These are phyloP conservation scores for Sinapis alba DNA, from an alignment of 441 rosid species.

Conservation along the genomic window DNA sequence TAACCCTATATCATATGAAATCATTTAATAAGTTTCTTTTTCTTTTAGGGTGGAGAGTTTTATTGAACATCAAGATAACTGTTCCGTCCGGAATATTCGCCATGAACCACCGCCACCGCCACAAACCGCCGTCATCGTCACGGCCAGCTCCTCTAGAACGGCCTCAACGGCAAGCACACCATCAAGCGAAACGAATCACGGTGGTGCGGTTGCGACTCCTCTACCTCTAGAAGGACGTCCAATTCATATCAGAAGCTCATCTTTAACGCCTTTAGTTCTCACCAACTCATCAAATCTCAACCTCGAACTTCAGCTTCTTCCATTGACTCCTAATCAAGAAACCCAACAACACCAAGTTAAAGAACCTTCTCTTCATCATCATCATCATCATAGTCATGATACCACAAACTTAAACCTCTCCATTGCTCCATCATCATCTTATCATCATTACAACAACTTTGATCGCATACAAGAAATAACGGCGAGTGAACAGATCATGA, in stretches of 20 bases:
- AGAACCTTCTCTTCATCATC: constrained; percentile 24
- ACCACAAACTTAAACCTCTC: constrained; percentile 41
- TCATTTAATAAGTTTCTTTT: constrained; percentile 18
- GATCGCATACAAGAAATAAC: constrained; percentile 45
- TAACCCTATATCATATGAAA: constrained; percentile 1
- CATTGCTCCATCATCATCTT: constrained; percentile 42
- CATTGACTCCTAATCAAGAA: constrained; percentile 43
- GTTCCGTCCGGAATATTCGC: constrained; percentile 53
- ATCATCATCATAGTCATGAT: constrained; percentile 10
- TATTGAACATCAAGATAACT: constrained; percentile 95
- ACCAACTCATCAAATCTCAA: constrained; percentile 50
- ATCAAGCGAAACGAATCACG: constrained; percentile 63
- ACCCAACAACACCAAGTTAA: constrained; percentile 3
- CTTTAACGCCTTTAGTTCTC: constrained; percentile 35
- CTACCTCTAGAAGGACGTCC: constrained; percentile 42
- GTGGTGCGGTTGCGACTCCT: constrained; percentile 39
- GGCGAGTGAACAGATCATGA: constrained; percentile 56
- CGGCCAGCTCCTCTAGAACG: constrained; percentile 79
- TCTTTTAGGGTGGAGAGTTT: constrained; percentile 89
- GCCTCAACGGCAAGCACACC: constrained; percentile 87
- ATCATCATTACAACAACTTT: constrained; percentile 46
- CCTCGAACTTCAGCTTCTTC: constrained; percentile 83
- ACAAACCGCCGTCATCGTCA: constrained; percentile 39
- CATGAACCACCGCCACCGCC: constrained; percentile 46
- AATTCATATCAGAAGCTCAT: constrained; percentile 37